Percentiles rank a stretch among this genome's conserved stretches.
These are phyloP conservation scores for Daldinia caldariorum DNA, from an alignment of 495 filamentous ascomycete species.

Conservation along the genomic window DNA sequence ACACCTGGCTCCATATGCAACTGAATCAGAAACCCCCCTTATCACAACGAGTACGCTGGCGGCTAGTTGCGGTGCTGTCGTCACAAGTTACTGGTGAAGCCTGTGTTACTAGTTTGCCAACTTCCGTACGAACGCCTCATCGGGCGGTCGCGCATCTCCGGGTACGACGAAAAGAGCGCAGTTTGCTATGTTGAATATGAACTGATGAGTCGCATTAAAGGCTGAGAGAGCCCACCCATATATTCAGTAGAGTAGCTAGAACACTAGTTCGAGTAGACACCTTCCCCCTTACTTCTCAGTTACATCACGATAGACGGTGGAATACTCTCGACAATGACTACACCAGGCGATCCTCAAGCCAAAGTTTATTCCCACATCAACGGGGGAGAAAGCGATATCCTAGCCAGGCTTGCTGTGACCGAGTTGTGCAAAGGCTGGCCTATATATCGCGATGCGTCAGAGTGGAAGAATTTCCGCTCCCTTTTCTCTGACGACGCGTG, in stretches of 20 bases:
- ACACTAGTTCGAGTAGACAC: background rate
- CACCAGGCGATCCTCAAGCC: conserved; percentile 55
- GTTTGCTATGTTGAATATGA: no score
- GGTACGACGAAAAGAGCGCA: background rate
- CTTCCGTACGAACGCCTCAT: background rate
- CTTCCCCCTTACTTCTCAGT: background rate
- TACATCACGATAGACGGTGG: background rate
- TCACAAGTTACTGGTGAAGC: background rate
- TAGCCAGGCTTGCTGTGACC: conserved; percentile 65
- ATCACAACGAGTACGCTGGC: background rate
- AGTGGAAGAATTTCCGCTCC: conserved; percentile 71
- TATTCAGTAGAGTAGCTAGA: background rate
- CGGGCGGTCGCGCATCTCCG: conserved; percentile 24
- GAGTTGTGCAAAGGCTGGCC: conserved; percentile 76
- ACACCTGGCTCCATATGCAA: background rate
- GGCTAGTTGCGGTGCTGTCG: background rate
- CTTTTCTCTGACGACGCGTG: conserved; percentile 67
- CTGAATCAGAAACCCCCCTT: background rate
- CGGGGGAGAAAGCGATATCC: conserved; percentile 57
- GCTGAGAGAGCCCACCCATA: background rate
- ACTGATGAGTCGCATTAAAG: background rate
- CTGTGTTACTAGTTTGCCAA: background rate
- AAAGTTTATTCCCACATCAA: conserved; percentile 65
- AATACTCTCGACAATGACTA: conserved; percentile 51
- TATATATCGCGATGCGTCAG: conserved; percentile 70